A percentile compares a stretch with the other conserved stretches of the same genome.
Conservation (phyloP, 495 filamentous ascomycete genomes). For the Annulohypoxylon nitens region DNA sequence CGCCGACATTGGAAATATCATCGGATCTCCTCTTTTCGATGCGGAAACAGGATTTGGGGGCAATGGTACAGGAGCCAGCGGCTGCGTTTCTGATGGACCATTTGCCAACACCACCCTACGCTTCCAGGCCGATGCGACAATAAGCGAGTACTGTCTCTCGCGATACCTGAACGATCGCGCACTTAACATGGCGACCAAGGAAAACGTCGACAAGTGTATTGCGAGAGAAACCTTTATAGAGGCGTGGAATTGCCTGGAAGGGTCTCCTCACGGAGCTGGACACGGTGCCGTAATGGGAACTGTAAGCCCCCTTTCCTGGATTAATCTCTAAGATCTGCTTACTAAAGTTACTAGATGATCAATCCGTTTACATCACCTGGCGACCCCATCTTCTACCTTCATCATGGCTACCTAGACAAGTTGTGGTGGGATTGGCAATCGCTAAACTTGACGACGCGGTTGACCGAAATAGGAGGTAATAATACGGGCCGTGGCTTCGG, state of each 20-base stretch:
- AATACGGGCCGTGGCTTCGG: slow-evolving; percentile 36
- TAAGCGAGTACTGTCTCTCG: slow-evolving; percentile 53
- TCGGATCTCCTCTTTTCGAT: slow-evolving; percentile 52
- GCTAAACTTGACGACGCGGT: slow-evolving; percentile 43
- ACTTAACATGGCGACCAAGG: slow-evolving; percentile 34
- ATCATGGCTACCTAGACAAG: slow-evolving; percentile 65
- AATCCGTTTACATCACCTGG: slow-evolving; percentile 49
- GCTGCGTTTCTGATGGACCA: slow-evolving; percentile 60
- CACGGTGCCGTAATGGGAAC: slow-evolving; percentile 56
- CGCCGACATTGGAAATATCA: slow-evolving; percentile 56
- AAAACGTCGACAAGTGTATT: slow-evolving; percentile 53
- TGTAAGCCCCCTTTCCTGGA: slow-evolving; percentile 20
- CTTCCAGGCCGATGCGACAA: slow-evolving; percentile 47
- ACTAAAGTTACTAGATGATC: slow-evolving; percentile 47
- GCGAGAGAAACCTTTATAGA: slow-evolving; percentile 40
- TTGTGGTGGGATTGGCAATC: slow-evolving; percentile 67
- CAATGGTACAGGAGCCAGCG: slow-evolving; percentile 47
- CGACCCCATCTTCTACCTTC: slow-evolving; percentile 66
- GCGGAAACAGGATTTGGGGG: slow-evolving; percentile 59
- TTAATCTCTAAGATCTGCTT: background rate
- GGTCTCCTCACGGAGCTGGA: slow-evolving; percentile 55
- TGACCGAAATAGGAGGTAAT: slow-evolving; percentile 50
- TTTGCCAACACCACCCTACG: slow-evolving; percentile 57
- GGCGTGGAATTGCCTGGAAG: slow-evolving; percentile 57
- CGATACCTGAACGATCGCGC: slow-evolving; percentile 50